Percentiles rank a stretch among this genome's conserved stretches.
Conservation (phyloP, 371 early-diverging fungal genomes). For the Dichotomocladium elegans region DNA sequence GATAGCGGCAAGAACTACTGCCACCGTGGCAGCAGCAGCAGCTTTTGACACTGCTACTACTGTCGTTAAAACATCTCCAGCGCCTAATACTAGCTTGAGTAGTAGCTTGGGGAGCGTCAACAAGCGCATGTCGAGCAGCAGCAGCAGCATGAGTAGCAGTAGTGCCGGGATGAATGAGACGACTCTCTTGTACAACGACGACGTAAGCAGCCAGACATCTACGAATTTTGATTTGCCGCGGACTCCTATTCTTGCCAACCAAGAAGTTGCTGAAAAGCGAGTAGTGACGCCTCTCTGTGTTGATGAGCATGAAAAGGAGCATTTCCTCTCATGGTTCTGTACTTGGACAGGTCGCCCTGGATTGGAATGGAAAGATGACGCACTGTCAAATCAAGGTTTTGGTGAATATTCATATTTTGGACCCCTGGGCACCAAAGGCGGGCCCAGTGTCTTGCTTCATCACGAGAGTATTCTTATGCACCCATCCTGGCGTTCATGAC, state of each 20-base stretch:
- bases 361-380: not conserved
- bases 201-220: no score
- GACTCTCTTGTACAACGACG: no score
- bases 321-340: conserved; percentile 2
- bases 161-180: not conserved
- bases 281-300: no score
- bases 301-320: conserved; percentile 1
- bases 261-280: no score
- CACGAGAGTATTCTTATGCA: not conserved
- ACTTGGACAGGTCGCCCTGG: conserved; percentile 5
- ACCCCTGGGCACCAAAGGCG: not conserved
- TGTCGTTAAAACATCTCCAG: not conserved
- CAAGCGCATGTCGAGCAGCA: no score
- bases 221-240: no score
- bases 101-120: no score
- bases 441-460: not conserved
- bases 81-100: not conserved
- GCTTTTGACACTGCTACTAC: not conserved
- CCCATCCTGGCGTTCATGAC: no score
- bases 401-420: conserved; percentile 15
- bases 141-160: not conserved
- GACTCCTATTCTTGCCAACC: no score
- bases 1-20: not conserved
- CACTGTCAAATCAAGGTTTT: not conserved
- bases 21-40: not conserved